Percentiles rank a stretch among this genome's conserved stretches.
phyloP scores from a whole-genome alignment of 495 filamentous ascomycete species.

The Neurospora terricola region DNA sequence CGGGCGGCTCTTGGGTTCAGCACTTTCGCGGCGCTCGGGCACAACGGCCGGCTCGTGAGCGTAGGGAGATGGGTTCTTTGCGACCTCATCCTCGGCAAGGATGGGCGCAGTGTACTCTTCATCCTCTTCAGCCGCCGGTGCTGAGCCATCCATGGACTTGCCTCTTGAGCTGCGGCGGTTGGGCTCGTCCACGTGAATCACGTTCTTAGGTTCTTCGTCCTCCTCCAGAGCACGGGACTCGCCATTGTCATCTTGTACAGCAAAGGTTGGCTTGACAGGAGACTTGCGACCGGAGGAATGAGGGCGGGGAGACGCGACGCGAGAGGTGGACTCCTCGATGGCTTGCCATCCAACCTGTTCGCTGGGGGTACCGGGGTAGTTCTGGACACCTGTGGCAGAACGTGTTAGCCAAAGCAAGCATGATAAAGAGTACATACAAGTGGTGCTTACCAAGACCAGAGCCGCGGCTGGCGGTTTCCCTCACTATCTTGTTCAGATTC shows the following conservation, averaged over 20 bases:
- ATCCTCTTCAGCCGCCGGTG: conserved; percentile 31
- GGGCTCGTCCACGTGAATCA: conserved; percentile 74
- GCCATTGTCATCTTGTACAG: conserved; percentile 12
- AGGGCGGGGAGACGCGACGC: conserved; percentile 54
- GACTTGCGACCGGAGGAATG: conserved; percentile 32
- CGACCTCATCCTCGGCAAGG: conserved; percentile 82
- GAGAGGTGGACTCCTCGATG: conserved; percentile 64
- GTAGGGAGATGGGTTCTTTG: conserved; percentile 54
- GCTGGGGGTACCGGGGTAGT: conserved; percentile 54
- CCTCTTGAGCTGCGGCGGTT: conserved; percentile 51
- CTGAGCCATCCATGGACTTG: conserved; percentile 40
- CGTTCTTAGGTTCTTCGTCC: conserved; percentile 4
- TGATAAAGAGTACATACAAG: not conserved
- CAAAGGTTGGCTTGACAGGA: conserved; percentile 12
- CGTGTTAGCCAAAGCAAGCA: conserved; percentile 15
- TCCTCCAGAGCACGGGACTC: conserved; percentile 37
- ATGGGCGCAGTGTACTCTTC: conserved; percentile 59
- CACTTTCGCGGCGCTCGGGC: conserved; percentile 50
- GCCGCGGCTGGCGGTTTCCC: conserved; percentile 54
- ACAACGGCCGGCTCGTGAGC: conserved; percentile 58
- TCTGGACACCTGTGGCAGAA: conserved; percentile 30
- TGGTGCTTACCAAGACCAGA: conserved; percentile 50
- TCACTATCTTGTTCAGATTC: conserved; percentile 84
- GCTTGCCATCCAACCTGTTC: conserved; percentile 76
- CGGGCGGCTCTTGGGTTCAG: conserved; percentile 52